Base-by-base conservation (phyloP, 148 eudicot genomes). In the Vaccinium vitisidaea region DNA sequence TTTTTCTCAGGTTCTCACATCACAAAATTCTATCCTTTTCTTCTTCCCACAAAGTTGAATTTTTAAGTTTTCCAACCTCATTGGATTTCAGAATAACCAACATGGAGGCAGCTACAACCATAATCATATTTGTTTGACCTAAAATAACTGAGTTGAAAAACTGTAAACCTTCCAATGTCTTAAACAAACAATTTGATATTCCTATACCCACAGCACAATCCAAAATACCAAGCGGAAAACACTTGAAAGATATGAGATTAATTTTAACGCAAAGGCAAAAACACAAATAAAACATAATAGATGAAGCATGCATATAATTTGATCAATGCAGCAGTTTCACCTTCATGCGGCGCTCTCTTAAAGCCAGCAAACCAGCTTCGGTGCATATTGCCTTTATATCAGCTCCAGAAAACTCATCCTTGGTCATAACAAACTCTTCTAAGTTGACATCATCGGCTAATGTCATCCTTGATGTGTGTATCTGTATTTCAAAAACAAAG, bases 381-480 rank as follows among this genome's bases (percentile, higher is more conserved):
- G 99, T 96, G 84, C 99, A 96, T 80, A 96, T 96, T 86, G 99
- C 98, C 92, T 96, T 94, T 69, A 96, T 95, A 90, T 96, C 99
- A 83, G 99, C 99, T 52, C 98, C 99, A 84, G 99, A 96, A 73
- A 96, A 94, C 87, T 96, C 99, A 90, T 96, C 99, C 91, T 96
- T 96, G 80, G 98, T 96, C 99, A 96, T 96, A 52, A 96, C 98
- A 88, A 96, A 96, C 85, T 96, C 99, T 89, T 96, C 99, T 19
- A 96, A 90, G 88, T 96, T 96, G 89, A 96, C 99, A 89, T 93
- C 99, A 59, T 93, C 99, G 79, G 98, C 91, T 90, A 96, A 85
- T 8, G 99, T 96, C 99, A 95, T 96, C 88, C 92, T 93, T 69
- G 97, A 90, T 70, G 99, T 96, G 88, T 96, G 99, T 80, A 96